These are phyloP conservation scores for Mortierella sp. DNA, from an alignment of 371 early-diverging fungal species.

Conservation along the genomic window DNA sequence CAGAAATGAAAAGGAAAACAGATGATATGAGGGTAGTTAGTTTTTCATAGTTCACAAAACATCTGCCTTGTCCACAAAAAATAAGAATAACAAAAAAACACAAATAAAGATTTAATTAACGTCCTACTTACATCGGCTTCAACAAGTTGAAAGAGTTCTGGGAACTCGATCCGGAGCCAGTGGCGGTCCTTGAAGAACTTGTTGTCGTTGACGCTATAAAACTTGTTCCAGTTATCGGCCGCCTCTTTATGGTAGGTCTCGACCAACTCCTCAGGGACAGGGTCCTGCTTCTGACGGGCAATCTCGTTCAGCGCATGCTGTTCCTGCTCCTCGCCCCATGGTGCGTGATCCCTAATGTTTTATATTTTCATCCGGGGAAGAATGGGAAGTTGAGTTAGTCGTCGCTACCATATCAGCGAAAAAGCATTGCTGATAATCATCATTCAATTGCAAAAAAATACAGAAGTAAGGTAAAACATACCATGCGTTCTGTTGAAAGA, in stretches of 20 bases:
- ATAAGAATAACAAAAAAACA: no score
- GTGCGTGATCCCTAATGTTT: constrained; percentile 90
- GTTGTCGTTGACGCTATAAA: constrained; percentile 92
- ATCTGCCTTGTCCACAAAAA: neutral
- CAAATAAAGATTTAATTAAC: neutral
- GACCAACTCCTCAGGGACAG: constrained; percentile 33
- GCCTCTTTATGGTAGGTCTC: constrained; percentile 53
- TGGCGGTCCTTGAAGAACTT: constrained; percentile 97
- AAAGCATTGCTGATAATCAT: no score
- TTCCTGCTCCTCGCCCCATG: constrained; percentile 84
- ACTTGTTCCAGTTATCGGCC: constrained; percentile 72
- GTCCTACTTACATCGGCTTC: constrained; percentile 48
- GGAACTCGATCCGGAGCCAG: constrained; percentile 96
- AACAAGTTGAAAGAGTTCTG: constrained; percentile 73
- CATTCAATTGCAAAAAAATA: no score
- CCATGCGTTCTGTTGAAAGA: constrained; percentile 87
- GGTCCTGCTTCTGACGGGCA: constrained; percentile 34
- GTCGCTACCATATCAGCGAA: no score
- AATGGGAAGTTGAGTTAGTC: no score
- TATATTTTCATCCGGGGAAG: no score
- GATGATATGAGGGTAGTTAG: constrained; percentile 58
- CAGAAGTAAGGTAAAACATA: constrained; percentile 29
- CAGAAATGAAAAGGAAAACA: constrained; percentile 63
- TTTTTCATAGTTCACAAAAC: no score
- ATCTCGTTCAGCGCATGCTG: constrained; percentile 49